These are phyloP conservation scores for Mrakia blollopis DNA, from an alignment of 768 basidiomycete species.

Conservation along the genomic window DNA sequence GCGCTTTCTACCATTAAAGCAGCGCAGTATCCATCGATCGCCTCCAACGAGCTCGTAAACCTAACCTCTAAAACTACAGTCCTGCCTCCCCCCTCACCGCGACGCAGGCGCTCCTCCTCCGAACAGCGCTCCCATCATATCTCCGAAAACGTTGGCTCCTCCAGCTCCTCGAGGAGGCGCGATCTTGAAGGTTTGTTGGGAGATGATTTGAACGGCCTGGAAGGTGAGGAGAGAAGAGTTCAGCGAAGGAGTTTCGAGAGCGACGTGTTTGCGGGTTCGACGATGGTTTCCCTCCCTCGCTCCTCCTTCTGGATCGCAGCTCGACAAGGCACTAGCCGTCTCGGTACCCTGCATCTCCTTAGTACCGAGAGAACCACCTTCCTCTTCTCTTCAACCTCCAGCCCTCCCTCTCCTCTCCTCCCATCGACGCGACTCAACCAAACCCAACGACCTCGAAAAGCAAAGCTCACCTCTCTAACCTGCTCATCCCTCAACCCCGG, in stretches of 20 bases:
- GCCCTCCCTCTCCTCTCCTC: too few species aligned
- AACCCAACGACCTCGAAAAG: background rate
- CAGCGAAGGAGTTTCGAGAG: background rate
- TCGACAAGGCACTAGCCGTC: background rate
- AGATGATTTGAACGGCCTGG: constrained; percentile 28
- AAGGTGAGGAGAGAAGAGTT: background rate
- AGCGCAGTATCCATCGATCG: too few species aligned
- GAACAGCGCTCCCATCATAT: constrained; percentile 82
- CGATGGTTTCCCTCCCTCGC: background rate
- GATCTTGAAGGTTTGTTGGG: constrained; percentile 66
- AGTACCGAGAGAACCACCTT: too few species aligned
- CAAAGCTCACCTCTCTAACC: constrained; percentile 51
- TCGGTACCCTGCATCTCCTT: too few species aligned
- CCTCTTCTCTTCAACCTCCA: too few species aligned
- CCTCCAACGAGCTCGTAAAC: too few species aligned
- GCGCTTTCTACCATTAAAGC: too few species aligned
- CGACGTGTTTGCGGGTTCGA: background rate
- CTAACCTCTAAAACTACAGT: too few species aligned
- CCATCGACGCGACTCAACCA: too few species aligned
- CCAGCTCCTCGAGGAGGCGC: constrained; percentile 61
- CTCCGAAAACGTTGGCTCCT: constrained; percentile 73
- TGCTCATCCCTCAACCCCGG: constrained; percentile 48
- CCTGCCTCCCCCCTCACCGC: too few species aligned
- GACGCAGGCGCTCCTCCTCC: constrained; percentile 45
- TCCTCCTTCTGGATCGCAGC: background rate